phyloP scores from a whole-genome alignment of 2,329 filamentous ascomycete species.

The Macroventuria anomochaeta region DNA sequence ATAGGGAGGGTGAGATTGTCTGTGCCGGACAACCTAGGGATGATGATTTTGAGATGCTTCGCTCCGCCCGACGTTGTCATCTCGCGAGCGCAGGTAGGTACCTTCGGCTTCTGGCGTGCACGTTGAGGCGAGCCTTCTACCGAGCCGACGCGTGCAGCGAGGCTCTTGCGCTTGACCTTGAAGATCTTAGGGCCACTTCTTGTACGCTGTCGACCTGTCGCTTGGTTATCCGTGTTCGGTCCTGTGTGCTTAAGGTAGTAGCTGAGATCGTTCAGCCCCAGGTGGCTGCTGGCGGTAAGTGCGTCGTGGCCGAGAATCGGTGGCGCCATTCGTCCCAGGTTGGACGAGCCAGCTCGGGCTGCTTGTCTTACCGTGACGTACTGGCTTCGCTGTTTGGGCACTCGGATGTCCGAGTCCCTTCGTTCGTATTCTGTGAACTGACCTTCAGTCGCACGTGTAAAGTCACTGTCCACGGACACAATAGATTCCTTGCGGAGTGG shows the following conservation, averaged over 20 bases:
- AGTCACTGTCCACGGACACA: constrained; percentile 30
- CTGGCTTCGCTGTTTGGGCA: constrained; percentile 20
- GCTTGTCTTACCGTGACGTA: constrained; percentile 20
- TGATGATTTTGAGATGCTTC: constrained; percentile 40
- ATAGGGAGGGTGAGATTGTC: constrained; percentile 15
- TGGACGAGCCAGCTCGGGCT: constrained; percentile 26
- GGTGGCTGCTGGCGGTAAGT: constrained; percentile 34
- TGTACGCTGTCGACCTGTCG: constrained; percentile 16
- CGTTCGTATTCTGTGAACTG: constrained; percentile 34
- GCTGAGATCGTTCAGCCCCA: constrained; percentile 40
- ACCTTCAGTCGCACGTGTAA: constrained; percentile 31
- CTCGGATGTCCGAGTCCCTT: constrained; percentile 17
- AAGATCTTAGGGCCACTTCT: constrained; percentile 33
- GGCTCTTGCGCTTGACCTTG: constrained; percentile 34
- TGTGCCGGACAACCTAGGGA: constrained; percentile 25
- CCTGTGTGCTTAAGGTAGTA: constrained; percentile 43
- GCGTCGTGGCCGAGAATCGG: constrained; percentile 43
- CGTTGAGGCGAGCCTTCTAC: constrained; percentile 31
- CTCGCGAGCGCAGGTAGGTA: constrained; percentile 37
- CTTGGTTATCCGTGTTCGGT: constrained; percentile 25
- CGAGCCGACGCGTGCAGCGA: constrained; percentile 30
- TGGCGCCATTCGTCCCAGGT: constrained; percentile 37
- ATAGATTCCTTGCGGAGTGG: constrained; percentile 20
- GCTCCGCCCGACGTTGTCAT: constrained; percentile 37
- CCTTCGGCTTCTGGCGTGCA: constrained; percentile 18